Percentiles rank a stretch among this genome's conserved stretches.
Conservation (phyloP, 495 filamentous ascomycete species). For the Saxophila tyrrhenica region DNA sequence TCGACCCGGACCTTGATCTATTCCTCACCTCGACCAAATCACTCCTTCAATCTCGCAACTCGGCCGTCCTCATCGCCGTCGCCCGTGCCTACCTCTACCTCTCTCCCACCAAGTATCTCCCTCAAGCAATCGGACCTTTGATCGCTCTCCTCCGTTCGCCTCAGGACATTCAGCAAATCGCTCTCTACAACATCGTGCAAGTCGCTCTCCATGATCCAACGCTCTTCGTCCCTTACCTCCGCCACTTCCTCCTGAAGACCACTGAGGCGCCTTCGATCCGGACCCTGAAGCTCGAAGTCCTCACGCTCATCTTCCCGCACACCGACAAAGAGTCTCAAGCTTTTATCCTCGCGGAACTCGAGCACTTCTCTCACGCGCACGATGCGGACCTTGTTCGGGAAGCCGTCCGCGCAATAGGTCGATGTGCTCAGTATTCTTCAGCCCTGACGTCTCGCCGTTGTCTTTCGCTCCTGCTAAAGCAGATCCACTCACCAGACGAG, state of each 20-base stretch:
- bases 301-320: constrained; percentile 82
- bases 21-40: constrained; percentile 69
- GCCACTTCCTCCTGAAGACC: constrained; percentile 75
- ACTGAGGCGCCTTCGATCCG: constrained; percentile 75
- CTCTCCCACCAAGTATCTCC: constrained; percentile 61
- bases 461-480: constrained; percentile 65
- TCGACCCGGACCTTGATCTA: constrained; percentile 77
- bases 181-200: constrained; percentile 84
- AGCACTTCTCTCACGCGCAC: constrained; percentile 73
- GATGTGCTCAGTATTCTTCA: constrained; percentile 69
- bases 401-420: constrained; percentile 80
- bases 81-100: constrained; percentile 75
- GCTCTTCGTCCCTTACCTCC: constrained; percentile 69
- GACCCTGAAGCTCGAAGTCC: constrained; percentile 79
- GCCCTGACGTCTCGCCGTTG: constrained; percentile 55
- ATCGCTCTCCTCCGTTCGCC: constrained; percentile 73
- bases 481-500: constrained; percentile 74
- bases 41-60: constrained; percentile 83
- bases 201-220: constrained; percentile 63
- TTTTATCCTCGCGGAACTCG: constrained; percentile 80
- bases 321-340: constrained; percentile 63
- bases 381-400: constrained; percentile 72
- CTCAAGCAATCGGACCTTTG: constrained; percentile 64
- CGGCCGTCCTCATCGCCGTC: constrained; percentile 81
- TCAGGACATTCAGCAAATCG: constrained; percentile 77